Evolutionary conservation across 495 filamentous ascomycete species (phyloP), one percentile per base, ranked within the genome.

Genomic region (Daldinia concentrica): DNA sequence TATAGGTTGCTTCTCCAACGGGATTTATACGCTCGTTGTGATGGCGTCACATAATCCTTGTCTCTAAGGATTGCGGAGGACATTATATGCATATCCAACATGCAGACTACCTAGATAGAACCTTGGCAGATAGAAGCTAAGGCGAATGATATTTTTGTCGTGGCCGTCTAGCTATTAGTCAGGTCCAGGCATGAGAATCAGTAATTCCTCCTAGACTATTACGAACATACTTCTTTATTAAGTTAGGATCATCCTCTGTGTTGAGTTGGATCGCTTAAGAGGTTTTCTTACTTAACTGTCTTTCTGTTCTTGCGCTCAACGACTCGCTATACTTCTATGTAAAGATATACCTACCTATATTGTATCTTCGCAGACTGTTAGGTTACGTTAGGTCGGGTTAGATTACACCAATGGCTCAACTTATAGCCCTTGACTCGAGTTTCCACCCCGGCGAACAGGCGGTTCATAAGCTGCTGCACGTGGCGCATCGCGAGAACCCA

Each of bases 401-500:
- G 1, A 15, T 15, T 7, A 41, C 6, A 17, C 15, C 39, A 27
- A 71, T 64, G 64, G 69, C 64, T 19, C 52, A 59, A 12, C 54
- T 68, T 12, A 36, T 77, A n/a, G 65, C 72, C 1, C 29, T 66
- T 22, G 63, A 76, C 30, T 29, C 64, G 26, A 71, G 71, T 29
- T 83, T 76, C 73, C 80, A 82, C 66, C 37, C 73, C 5, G 81
- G 81, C 50, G 81, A 83, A 64, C 58, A 45, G 14, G 76, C 73
- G 6, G 64, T 79, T 7, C 77, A 76, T 30, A 14, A 51, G 0
- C 79, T 83, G 6, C 72, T 83, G 15, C 76, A 69, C 29, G 72
- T 78, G 1, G 69, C 74, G 41, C 76, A 71, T 22, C 62, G 73
- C 27, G 82, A 86, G 41, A 92, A 94, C 74, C 91, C 91, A 0